Evolutionary conservation across 768 basidiomycete species (phyloP), one percentile per base, ranked within the genome.

Genomic region (Clathrus columnatus): DNA sequence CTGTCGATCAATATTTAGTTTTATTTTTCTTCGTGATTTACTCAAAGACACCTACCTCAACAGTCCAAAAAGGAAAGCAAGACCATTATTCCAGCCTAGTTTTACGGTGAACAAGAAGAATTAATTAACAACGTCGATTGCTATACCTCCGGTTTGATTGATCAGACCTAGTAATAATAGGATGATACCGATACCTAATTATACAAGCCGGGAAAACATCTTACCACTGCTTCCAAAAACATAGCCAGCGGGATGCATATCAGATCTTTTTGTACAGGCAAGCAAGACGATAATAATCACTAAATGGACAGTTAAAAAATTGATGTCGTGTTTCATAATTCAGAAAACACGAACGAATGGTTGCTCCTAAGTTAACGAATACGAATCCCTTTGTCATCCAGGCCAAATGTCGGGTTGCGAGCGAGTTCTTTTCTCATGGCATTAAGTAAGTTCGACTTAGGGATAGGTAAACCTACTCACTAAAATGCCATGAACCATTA

Each of bases 201-300:
- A 7, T 27, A 41, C 2, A 32, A 17, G 48, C 21, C 16, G 42
- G 28, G 20, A 3, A 11, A 18, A 24, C 27, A 2, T 23, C 54
- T 7, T 29, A 55, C 54, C 54, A 4, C 67, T 75, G 23, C 80
- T 74, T 14, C 87, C 87, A 62, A 94, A 95, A 7, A 91, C 84
- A 68, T 91, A 92, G 21, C 64, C 69, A 2, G 87, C 87, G 26
- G 84, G 58, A 64, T 93, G 89, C 88, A 92, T 91, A 57, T 91
- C 82, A 0, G 76, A 72, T 18, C 84, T 76, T 2, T 79, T 75
- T 0, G 86, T 89, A 58, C 71, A 87, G 20, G 88, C 84, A 30
- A 92, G 76, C 17, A 95, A 77, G 21, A 84, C 83, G 64, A 95
- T 87, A 60, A 92, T 85, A 63, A 93, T 91, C 24, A 91, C 83